Evolutionary conservation across 73 alveolate genomes (phyloP), one percentile per base, ranked within the genome.

Genomic region (Paramecium caudatum): DNA sequence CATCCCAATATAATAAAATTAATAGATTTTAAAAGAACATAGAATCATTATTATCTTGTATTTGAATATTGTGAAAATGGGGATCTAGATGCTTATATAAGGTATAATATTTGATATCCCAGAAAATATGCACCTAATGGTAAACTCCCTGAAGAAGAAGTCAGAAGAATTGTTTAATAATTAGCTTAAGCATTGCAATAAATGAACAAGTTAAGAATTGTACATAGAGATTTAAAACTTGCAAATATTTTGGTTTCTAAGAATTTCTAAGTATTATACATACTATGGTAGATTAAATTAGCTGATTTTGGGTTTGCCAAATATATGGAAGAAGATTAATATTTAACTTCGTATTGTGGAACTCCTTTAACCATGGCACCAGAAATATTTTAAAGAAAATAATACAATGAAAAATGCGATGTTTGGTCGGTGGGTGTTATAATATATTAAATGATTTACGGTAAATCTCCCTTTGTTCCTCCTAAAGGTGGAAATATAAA

Each of bases 341-440:
- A 62, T 65, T 62, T 86, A 63, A 86, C 63, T 3, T 86, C 93
- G n/a, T 62, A 70, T 86, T 50, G 82, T 41, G 93, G 93, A 36
- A 86, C 93, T 19, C 93, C 93, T 12, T 30, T 86, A n/a, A 86
- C 93, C 0, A 86, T 86, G 93, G 93, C 93, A 17, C 93, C 93
- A 19, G 93, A 86, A 62, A 63, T 86, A 33, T 30, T 86, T 16
- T 27, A 86, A 62, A 78, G 93, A 62, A 46, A 86, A 41, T 12
- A 86, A 62, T 86, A 86, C 23, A 86, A 86, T 63, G 93, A 86
- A 23, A 86, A 86, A 43, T 86, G 93, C 46, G 93, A 86, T 62
- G 80, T 86, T 3, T 86, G 93, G 93, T 62, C 90, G 9, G 82
- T 86, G 9, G 93, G 93, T 9, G 93, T 86, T 23, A 86, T 86